A percentile compares a stretch with the other conserved stretches of the same genome.
phyloP scores from a whole-genome alignment of 2,329 filamentous ascomycete genomes.

The Cladosporium sp. region DNA sequence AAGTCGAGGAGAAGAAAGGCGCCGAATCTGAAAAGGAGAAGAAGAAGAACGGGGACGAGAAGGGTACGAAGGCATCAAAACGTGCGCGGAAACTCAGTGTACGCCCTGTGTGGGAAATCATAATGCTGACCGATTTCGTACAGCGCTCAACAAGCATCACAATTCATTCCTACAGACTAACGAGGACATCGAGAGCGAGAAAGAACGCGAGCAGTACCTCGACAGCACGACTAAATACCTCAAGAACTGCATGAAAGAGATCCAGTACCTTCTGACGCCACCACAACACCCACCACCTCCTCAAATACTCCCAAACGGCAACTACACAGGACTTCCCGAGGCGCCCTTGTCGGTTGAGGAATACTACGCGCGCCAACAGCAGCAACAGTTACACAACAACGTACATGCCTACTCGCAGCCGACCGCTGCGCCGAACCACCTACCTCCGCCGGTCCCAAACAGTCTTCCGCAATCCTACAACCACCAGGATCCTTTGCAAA shows the following conservation, averaged over 20 bases:
- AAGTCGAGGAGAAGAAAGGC: slow-evolving; percentile 36
- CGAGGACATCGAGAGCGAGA: slow-evolving; percentile 45
- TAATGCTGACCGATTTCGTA: slow-evolving; percentile 27
- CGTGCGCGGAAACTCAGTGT: slow-evolving; percentile 23
- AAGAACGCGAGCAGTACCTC: slow-evolving; percentile 58
- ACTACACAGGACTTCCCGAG: slow-evolving; percentile 45
- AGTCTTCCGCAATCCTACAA: slow-evolving; percentile 28
- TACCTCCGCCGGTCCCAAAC: slow-evolving; percentile 47
- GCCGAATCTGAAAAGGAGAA: slow-evolving; percentile 21
- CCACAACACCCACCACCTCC: slow-evolving; percentile 61
- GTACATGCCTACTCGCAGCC: slow-evolving; percentile 32
- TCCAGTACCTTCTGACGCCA: slow-evolving; percentile 68
- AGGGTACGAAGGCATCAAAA: slow-evolving; percentile 25
- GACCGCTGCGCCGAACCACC: slow-evolving; percentile 60
- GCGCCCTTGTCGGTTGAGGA: slow-evolving; percentile 60
- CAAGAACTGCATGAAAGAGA: slow-evolving; percentile 66
- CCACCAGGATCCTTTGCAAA: slow-evolving; percentile 23
- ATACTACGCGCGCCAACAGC: slow-evolving; percentile 57
- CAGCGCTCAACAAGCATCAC: slow-evolving; percentile 48
- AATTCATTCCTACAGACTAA: slow-evolving; percentile 55
- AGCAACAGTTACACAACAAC: slow-evolving; percentile 31
- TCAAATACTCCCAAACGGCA: slow-evolving; percentile 40
- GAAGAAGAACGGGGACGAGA: slow-evolving; percentile 21
- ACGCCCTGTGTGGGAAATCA: background rate
- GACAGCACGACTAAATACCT: slow-evolving; percentile 65